These are phyloP conservation scores for Rubroboletus pulcherrimus DNA, from an alignment of 768 basidiomycete species.

Conservation along the genomic window DNA sequence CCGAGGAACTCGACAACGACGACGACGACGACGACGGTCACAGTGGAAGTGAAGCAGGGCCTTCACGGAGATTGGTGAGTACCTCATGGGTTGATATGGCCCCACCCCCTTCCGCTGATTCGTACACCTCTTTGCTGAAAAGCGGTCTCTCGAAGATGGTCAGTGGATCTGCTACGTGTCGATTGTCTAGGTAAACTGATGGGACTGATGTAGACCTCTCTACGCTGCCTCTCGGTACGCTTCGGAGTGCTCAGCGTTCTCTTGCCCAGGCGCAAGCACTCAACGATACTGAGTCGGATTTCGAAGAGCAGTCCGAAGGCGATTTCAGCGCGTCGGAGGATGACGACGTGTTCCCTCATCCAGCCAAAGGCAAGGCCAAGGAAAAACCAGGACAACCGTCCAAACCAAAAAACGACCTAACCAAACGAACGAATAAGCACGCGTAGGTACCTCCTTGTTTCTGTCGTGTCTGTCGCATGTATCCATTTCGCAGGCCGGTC, in stretches of 20 bases:
- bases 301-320: conserved; percentile 20
- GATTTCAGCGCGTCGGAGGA: conserved; percentile 10
- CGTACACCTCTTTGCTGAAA: not conserved
- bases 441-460: conserved; percentile 56
- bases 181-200: conserved; percentile 6
- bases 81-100: not conserved
- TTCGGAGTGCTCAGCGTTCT: conserved; percentile 60
- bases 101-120: not conserved
- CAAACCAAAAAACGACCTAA: conserved; percentile 42
- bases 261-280: conserved; percentile 42
- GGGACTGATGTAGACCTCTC: conserved; percentile 45
- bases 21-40: not conserved
- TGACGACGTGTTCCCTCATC: conserved; percentile 2
- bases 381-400: conserved; percentile 40
- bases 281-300: conserved; percentile 38
- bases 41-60: not conserved
- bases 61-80: conserved; percentile 19
- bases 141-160: conserved; percentile 32
- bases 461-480: not conserved
- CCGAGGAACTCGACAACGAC: conserved; percentile 8
- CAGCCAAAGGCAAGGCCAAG: conserved; percentile 29
- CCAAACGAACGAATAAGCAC: conserved; percentile 74
- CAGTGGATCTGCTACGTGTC: not conserved
- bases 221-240: conserved; percentile 57
- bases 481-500: conserved; percentile 50